Evolutionary conservation across 2,329 filamentous ascomycete genomes (phyloP).

Genomic region (Metarhizium robertsii): DNA sequence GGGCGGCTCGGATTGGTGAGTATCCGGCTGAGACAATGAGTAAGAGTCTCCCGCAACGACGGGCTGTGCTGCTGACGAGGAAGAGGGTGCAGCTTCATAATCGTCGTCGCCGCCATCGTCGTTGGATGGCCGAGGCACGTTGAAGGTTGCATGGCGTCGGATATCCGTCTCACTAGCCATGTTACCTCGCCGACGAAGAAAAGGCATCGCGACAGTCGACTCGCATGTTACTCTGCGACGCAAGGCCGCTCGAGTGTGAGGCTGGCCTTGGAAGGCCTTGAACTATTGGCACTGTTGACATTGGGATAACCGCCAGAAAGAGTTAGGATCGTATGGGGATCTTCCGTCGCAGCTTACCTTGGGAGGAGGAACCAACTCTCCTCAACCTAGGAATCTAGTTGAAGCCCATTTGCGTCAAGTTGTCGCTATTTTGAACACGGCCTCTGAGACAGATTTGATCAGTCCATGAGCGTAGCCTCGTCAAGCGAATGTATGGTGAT

Average conservation of each 20-base stretch:
- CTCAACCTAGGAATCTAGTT: not conserved
- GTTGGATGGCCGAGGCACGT: slow-evolving; percentile 18
- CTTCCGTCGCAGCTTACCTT: not conserved
- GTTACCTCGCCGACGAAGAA: slow-evolving; percentile 52
- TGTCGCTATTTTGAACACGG: not conserved
- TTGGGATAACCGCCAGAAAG: not conserved
- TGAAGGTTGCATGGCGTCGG: slow-evolving; percentile 39
- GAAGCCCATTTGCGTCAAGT: not conserved
- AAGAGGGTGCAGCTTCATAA: slow-evolving; percentile 7
- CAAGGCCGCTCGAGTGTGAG: not conserved
- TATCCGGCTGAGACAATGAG: slow-evolving; percentile 13
- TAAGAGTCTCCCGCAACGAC: slow-evolving; percentile 5
- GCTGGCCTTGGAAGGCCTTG: not conserved
- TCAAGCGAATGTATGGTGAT: not conserved
- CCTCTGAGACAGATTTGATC: not conserved
- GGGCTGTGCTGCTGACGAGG: slow-evolving; percentile 6
- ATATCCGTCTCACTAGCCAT: slow-evolving; percentile 51
- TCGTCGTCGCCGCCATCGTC: slow-evolving; percentile 17
- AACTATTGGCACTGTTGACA: not conserved
- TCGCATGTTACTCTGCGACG: slow-evolving; percentile 27
- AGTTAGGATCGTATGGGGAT: not conserved
- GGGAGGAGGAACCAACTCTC: not conserved
- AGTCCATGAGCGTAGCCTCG: not conserved
- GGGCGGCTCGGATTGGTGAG: slow-evolving; percentile 25
- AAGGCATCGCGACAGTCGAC: slow-evolving; percentile 40